phyloP scores from a whole-genome alignment of 257 asterid genomes.

The Hygrophila difformis region DNA sequence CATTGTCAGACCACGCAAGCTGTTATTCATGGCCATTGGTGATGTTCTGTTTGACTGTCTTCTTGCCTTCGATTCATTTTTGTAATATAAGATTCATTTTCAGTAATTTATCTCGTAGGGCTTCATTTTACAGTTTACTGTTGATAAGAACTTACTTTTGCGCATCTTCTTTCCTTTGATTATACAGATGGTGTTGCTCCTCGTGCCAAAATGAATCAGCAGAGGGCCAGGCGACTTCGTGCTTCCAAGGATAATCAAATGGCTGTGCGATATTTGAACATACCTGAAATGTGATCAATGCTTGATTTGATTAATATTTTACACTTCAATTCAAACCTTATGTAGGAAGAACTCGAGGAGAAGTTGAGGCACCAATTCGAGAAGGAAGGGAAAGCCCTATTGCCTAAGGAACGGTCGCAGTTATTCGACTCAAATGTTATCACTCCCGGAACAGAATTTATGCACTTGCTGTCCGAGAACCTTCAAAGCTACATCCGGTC shows the following conservation, averaged over 20 bases:
- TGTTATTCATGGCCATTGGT: slow-evolving; percentile 64
- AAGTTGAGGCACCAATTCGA: slow-evolving; percentile 30
- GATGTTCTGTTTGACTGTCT: not conserved
- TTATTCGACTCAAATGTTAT: slow-evolving; percentile 44
- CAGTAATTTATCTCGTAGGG: too few relatives aligned
- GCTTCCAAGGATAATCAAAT: slow-evolving; percentile 31
- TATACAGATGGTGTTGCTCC: slow-evolving; percentile 68
- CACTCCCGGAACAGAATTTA: slow-evolving; percentile 57
- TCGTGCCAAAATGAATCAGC: slow-evolving; percentile 63
- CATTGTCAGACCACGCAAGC: slow-evolving; percentile 44
- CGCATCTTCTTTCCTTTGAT: too few relatives aligned
- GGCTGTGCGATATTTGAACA: slow-evolving; percentile 31
- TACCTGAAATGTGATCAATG: too few relatives aligned
- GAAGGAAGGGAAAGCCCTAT: slow-evolving; percentile 31
- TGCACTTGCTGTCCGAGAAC: slow-evolving; percentile 31
- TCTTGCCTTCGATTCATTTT: too few relatives aligned
- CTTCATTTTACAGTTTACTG: too few relatives aligned
- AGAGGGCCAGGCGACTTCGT: slow-evolving; percentile 42
- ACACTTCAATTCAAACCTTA: not conserved
- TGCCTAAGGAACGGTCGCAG: slow-evolving; percentile 37
- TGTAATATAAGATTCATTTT: too few relatives aligned
- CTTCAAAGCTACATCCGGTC: slow-evolving; percentile 29
- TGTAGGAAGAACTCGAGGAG: slow-evolving; percentile 35
- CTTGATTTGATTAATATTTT: not conserved
- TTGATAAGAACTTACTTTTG: too few relatives aligned